Evolutionary conservation across 2,329 filamentous ascomycete genomes (phyloP).

Genomic region (Xylariaceae sp.): DNA sequence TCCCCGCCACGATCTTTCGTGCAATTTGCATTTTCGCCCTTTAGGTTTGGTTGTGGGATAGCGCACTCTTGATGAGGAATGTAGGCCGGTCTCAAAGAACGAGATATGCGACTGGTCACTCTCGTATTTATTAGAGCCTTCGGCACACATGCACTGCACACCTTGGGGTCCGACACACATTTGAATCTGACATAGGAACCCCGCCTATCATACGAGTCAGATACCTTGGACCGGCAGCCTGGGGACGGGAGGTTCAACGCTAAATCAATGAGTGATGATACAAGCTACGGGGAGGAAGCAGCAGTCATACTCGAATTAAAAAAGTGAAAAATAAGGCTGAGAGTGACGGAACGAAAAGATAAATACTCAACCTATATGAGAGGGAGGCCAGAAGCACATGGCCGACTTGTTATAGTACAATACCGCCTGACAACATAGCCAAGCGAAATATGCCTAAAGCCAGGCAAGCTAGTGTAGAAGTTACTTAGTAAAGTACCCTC

Average conservation of each 20-base stretch:
- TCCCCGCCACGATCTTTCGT: constrained; percentile 10
- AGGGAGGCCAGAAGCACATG: too few relatives aligned
- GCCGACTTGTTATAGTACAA: too few relatives aligned
- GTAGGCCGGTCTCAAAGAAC: neutral
- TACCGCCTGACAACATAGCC: too few relatives aligned
- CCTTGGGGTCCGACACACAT: constrained; percentile 8
- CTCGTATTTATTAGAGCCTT: constrained; percentile 13
- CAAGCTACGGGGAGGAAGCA: neutral
- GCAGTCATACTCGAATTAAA: too few relatives aligned
- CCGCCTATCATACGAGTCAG: constrained; percentile 6
- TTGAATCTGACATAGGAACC: constrained; percentile 10
- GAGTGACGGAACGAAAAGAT: too few relatives aligned
- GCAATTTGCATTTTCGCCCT: neutral
- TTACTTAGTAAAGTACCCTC: too few relatives aligned
- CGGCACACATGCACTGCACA: constrained; percentile 6
- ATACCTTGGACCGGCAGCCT: neutral
- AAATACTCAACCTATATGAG: too few relatives aligned
- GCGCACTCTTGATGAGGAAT: constrained; percentile 2
- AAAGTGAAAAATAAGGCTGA: too few relatives aligned
- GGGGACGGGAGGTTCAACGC: too few relatives aligned
- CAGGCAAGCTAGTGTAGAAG: too few relatives aligned
- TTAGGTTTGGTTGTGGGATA: neutral
- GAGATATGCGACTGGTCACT: constrained; percentile 18
- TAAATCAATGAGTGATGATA: too few relatives aligned
- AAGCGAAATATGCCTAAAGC: too few relatives aligned